Evolutionary conservation across 1,284 basidiomycete species (phyloP).

Genomic region (Xerocomus cyaneibrunnescens): DNA sequence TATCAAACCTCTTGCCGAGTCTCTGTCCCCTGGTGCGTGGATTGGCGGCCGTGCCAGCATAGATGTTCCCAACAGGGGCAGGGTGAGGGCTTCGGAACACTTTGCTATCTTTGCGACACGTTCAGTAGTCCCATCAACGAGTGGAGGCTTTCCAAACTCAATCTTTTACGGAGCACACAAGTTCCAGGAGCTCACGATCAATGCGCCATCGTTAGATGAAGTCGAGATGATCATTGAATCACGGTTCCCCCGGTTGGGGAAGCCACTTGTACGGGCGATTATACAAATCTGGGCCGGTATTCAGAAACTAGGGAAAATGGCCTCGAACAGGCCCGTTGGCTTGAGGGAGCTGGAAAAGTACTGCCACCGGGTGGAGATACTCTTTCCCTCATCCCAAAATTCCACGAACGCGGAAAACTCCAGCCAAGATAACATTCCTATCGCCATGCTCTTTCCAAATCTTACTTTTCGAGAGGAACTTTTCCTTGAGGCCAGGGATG

Average conservation of each 20-base stretch:
- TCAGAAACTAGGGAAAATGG: constrained; percentile 46
- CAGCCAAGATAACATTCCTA: constrained; percentile 24
- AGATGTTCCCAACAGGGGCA: constrained; percentile 66
- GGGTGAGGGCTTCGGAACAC: constrained; percentile 67
- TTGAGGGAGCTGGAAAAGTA: constrained; percentile 89
- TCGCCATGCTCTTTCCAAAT: constrained; percentile 58
- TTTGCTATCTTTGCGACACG: constrained; percentile 85
- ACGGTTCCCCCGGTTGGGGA: constrained; percentile 63
- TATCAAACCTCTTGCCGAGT: constrained; percentile 81
- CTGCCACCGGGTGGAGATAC: constrained; percentile 69
- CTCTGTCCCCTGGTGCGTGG: constrained; percentile 70
- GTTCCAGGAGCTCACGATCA: constrained; percentile 70
- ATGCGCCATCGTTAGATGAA: constrained; percentile 63
- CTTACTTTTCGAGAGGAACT: constrained; percentile 85
- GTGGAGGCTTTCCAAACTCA: constrained; percentile 48
- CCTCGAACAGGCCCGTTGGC: constrained; percentile 65
- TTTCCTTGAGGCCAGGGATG: constrained; percentile 87
- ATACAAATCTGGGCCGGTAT: constrained; percentile 65
- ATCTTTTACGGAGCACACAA: constrained; percentile 83
- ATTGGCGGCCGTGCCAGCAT: constrained; percentile 74
- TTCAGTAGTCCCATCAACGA: constrained; percentile 50
- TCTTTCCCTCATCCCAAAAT: constrained; percentile 53
- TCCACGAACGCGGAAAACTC: constrained; percentile 44
- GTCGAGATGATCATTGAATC: constrained; percentile 66
- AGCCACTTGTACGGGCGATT: constrained; percentile 46